Percentiles rank a stretch among this genome's conserved stretches.
phyloP scores from a whole-genome alignment of 257 asterid genomes.

The Solanum infundibuliforme region DNA sequence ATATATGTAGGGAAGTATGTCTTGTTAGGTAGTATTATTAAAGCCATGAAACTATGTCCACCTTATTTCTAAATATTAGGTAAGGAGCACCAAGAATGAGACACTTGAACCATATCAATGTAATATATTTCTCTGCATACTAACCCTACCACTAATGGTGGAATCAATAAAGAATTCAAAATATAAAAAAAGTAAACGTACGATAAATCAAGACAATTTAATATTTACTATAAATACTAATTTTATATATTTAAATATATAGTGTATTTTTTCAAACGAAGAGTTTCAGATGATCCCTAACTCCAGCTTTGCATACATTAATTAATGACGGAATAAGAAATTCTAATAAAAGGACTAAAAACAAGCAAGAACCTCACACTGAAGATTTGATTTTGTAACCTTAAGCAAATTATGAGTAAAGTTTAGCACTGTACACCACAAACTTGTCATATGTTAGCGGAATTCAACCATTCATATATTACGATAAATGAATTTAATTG shows the following conservation, averaged over 20 bases:
- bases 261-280: too few species aligned
- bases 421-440: neutral
- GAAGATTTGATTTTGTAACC: neutral
- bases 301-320: too few species aligned
- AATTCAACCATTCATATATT: neutral
- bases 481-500: neutral
- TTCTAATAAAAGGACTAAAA: neutral
- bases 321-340: neutral
- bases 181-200: too few species aligned
- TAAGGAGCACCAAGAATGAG: slow-evolving; percentile 6
- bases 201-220: too few species aligned
- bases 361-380: neutral
- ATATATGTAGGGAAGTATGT: too few species aligned
- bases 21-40: neutral
- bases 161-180: too few species aligned
- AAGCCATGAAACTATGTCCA: slow-evolving; percentile 19
- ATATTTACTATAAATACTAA: too few species aligned
- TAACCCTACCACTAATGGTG: neutral
- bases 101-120: slow-evolving; percentile 11
- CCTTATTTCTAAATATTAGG: neutral
- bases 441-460: neutral
- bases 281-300: neutral
- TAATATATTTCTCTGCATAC: neutral
- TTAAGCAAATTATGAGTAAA: neutral
- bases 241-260: too few species aligned